Evolutionary conservation across 2,329 filamentous ascomycete genomes (phyloP).

Genomic region (Colletotrichum magnum): DNA sequence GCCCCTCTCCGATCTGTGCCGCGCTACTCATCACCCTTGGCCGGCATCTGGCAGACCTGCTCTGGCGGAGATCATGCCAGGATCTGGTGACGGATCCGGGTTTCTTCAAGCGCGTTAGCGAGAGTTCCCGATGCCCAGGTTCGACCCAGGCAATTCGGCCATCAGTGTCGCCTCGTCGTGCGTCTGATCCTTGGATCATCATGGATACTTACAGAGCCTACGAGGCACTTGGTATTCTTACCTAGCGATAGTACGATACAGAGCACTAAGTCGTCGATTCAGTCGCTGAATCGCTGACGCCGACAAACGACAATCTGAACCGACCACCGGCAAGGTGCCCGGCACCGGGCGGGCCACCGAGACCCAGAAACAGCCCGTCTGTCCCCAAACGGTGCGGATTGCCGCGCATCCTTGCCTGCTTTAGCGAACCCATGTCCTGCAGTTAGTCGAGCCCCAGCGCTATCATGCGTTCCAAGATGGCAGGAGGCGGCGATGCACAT

Average conservation of each 20-base stretch:
- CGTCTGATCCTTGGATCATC: not conserved
- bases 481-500: constrained; percentile 23
- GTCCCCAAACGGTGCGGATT: constrained; percentile 15
- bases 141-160: constrained; percentile 32
- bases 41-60: constrained; percentile 35
- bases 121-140: constrained; percentile 39
- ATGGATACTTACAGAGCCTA: too few relatives aligned
- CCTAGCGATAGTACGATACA: not conserved
- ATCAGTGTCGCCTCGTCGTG: constrained; percentile 3
- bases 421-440: constrained; percentile 22
- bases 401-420: constrained; percentile 28
- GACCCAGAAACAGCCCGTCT: constrained; percentile 3
- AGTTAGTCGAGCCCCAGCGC: constrained; percentile 8
- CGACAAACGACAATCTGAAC: constrained; percentile 6
- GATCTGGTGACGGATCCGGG: constrained; percentile 38
- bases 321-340: not conserved
- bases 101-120: constrained; percentile 36
- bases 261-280: constrained; percentile 26
- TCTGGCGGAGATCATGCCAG: constrained; percentile 38
- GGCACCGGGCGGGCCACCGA: too few relatives aligned
- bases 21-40: constrained; percentile 30
- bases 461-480: constrained; percentile 19
- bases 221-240: too few relatives aligned
- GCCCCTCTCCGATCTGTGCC: constrained; percentile 37
- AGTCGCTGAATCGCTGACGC: constrained; percentile 31